Base-by-base conservation (phyloP, 805 yeast species). In the Wickerhamiella sorbophila region DNA sequence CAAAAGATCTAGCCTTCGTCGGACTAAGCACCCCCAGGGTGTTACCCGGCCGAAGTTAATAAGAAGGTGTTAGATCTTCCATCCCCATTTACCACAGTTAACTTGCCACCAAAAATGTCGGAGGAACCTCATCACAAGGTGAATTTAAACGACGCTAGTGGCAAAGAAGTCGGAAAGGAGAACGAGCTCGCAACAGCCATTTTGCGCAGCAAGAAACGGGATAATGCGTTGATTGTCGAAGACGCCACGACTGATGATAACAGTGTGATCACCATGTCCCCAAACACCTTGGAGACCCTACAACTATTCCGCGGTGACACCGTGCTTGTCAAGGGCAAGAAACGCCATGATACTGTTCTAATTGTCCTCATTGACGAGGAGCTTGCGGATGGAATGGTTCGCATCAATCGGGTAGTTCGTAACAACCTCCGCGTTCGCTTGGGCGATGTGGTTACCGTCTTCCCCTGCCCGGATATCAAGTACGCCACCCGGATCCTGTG, bases 231-330 rank as follows among this genome's bases (percentile, higher is more conserved):
- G 53, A 67, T 91, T 49, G 97, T 91, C 40, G 99, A 91, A 59
- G 98, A 91, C 65, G 97, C 99, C 50, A 77, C 79, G 55, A 85
- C 83, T 55, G 99, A 91, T 63, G 99, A 91, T 63, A 91, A 91
- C 66, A 50, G 97, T 22, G 93, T 88, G 50, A 83, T 91, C 60
- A 81, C 96, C 40, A 83, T 91, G 79, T 80, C 93, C 29, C 82
- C 95, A 15, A 79, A 79, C 62, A 91, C 97, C 15, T 84, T 91
- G 94, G 98, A 91, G 59, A 71, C 79, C 56, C 70, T 91, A 47
- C 94, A 91, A 63, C 72, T 91, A 60, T 91, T 91, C 74, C 77
- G 97, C 49, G 99, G 99, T 54, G 99, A 91, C 60, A 91, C 97
- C 29, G 97, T 91, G 17, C 69, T 86, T 47, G 95, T 91, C 52